Conservation (phyloP, 129 eudicot genomes). For the Saposhnikovia divaricata region DNA sequence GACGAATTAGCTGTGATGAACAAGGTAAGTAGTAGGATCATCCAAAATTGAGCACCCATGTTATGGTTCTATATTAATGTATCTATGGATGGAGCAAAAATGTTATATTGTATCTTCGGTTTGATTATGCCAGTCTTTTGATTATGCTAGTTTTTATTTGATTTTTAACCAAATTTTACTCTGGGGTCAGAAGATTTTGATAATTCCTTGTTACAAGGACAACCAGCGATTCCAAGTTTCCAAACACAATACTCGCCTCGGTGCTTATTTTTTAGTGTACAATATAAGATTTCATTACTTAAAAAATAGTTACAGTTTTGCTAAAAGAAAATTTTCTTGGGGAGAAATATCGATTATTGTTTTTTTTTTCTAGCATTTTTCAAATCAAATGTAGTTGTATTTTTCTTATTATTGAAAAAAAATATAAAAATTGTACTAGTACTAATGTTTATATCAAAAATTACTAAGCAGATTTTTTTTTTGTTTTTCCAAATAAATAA, state of each 20-base stretch:
- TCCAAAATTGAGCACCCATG: not conserved
- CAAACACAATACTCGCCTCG: not conserved
- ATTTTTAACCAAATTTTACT: not conserved
- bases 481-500: too few relatives aligned
- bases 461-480: too few relatives aligned
- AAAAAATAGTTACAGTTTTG: too few relatives aligned
- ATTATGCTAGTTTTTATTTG: too few relatives aligned
- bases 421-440: too few relatives aligned
- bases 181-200: not conserved
- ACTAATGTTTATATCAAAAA: too few relatives aligned
- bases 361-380: too few relatives aligned
- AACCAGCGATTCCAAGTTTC: not conserved
- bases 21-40: not conserved
- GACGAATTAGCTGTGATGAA: not conserved
- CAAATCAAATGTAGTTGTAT: too few relatives aligned
- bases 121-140: not conserved
- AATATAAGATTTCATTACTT: too few relatives aligned
- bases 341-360: too few relatives aligned
- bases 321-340: too few relatives aligned
- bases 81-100: not conserved
- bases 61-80: not conserved
- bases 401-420: too few relatives aligned
- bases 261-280: not conserved
- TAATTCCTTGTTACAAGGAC: not conserved
- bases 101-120: not conserved